Conservation (phyloP, 2,329 filamentous ascomycete genomes). For the Penicillium sp. region DNA sequence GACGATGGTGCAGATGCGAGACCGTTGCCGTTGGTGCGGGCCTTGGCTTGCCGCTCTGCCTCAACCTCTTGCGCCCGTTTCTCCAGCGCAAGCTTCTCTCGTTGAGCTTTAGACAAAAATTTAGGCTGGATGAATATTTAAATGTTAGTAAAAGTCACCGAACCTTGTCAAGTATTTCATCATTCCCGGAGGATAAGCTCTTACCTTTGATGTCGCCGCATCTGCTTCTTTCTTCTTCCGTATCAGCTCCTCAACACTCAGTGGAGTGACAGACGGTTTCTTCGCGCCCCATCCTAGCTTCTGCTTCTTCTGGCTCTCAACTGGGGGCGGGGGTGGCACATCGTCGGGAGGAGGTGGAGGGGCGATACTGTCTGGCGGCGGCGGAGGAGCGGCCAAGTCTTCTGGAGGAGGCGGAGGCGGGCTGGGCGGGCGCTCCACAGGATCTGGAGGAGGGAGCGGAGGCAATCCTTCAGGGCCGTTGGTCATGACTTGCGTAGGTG, state of each 20-base stretch:
- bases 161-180: background rate
- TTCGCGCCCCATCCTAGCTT: conserved; percentile 53
- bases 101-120: conserved; percentile 78
- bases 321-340: conserved; percentile 42
- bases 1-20: conserved; percentile 11
- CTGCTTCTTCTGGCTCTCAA: conserved; percentile 46
- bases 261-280: conserved; percentile 46
- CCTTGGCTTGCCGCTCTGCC: conserved; percentile 53
- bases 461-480: conserved; percentile 26
- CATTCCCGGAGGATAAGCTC: conserved; percentile 24
- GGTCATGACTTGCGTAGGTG: conserved; percentile 17
- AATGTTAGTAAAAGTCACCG: conserved; percentile 15
- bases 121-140: conserved; percentile 57
- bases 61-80: conserved; percentile 71
- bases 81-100: conserved; percentile 75
- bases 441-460: conserved; percentile 36
- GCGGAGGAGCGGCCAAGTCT: conserved; percentile 40
- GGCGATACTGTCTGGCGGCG: conserved; percentile 35
- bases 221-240: conserved; percentile 83
- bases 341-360: conserved; percentile 45
- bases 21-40: conserved; percentile 30
- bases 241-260: conserved; percentile 83
- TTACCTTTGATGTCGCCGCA: conserved; percentile 73
- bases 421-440: conserved; percentile 35
- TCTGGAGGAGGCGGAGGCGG: conserved; percentile 42